phyloP scores from a whole-genome alignment of 805 yeast species.

The Vanderwaltozyma polyspora region DNA sequence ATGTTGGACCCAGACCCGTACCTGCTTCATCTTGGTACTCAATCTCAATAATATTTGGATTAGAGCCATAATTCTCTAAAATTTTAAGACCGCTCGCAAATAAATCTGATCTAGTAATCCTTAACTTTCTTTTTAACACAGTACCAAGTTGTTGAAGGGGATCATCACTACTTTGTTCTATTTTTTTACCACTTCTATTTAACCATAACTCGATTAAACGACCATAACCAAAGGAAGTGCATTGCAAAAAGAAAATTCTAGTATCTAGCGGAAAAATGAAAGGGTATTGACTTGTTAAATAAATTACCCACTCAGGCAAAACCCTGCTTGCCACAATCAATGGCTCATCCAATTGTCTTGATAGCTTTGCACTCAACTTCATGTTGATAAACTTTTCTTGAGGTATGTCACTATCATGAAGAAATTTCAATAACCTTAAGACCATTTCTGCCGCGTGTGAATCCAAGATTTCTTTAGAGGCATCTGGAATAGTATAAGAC shows the following conservation, averaged over 20 bases:
- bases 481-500: neutral
- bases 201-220: slow-evolving; percentile 75
- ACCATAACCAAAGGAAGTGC: slow-evolving; percentile 86
- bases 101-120: slow-evolving; percentile 59
- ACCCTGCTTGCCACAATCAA: slow-evolving; percentile 77
- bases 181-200: slow-evolving; percentile 32
- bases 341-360: slow-evolving; percentile 83
- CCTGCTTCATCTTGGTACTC: slow-evolving; percentile 88
- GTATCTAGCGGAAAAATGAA: slow-evolving; percentile 80
- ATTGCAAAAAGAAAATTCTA: slow-evolving; percentile 63
- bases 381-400: slow-evolving; percentile 51
- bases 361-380: slow-evolving; percentile 75
- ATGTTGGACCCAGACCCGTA: slow-evolving; percentile 93
- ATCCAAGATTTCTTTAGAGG: neutral
- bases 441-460: slow-evolving; percentile 25
- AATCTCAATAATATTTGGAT: slow-evolving; percentile 75
- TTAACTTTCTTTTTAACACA: slow-evolving; percentile 65
- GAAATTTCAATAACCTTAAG: neutral
- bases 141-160: slow-evolving; percentile 48
- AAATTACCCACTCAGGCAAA: slow-evolving; percentile 74
- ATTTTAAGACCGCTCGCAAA: slow-evolving; percentile 73
- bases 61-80: slow-evolving; percentile 59
- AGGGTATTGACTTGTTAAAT: slow-evolving; percentile 61
- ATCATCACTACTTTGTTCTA: slow-evolving; percentile 21
- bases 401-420: slow-evolving; percentile 17